Evolutionary conservation across 495 filamentous ascomycete species (phyloP).

Genomic region (Bryoglossum gracile): DNA sequence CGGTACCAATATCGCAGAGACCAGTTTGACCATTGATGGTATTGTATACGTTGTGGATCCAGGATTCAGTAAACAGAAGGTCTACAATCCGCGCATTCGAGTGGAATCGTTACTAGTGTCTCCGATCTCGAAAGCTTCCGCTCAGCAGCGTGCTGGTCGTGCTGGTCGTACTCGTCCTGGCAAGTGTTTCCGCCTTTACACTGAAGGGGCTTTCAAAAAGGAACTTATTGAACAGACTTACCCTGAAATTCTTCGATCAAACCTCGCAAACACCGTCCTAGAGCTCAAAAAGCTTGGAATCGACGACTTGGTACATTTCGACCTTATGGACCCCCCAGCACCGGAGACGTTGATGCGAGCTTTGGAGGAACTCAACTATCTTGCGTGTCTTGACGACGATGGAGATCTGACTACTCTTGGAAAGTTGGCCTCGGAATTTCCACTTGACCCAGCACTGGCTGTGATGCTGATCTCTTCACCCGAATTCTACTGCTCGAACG

Average conservation of each 20-base stretch:
- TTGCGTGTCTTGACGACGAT: conserved; percentile 94
- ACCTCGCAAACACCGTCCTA: conserved; percentile 87
- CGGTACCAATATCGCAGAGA: conserved; percentile 97
- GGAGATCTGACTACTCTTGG: conserved; percentile 84
- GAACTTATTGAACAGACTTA: conserved; percentile 96
- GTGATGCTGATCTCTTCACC: conserved; percentile 98
- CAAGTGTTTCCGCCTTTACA: conserved; percentile 97
- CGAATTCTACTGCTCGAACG: conserved; percentile 98
- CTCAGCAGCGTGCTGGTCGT: conserved; percentile 95
- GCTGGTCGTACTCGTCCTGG: conserved; percentile 95
- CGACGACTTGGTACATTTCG: conserved; percentile 95
- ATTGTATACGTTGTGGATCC: conserved; percentile 99
- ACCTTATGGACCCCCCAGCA: conserved; percentile 96
- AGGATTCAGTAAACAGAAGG: conserved; percentile 98
- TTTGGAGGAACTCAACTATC: conserved; percentile 93
- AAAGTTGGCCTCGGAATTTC: conserved; percentile 87
- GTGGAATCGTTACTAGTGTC: conserved; percentile 95
- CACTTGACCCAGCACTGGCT: conserved; percentile 87
- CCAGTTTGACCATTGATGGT: conserved; percentile 93
- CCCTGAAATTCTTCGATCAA: conserved; percentile 90
- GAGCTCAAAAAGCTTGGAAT: conserved; percentile 97
- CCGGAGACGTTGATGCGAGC: conserved; percentile 99
- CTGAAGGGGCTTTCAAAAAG: conserved; percentile 93
- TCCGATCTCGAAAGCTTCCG: conserved; percentile 96
- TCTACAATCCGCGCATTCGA: conserved; percentile 94